Conservation (phyloP, 305 asterid genomes). For the Fraxinus xanthoxyloides region DNA sequence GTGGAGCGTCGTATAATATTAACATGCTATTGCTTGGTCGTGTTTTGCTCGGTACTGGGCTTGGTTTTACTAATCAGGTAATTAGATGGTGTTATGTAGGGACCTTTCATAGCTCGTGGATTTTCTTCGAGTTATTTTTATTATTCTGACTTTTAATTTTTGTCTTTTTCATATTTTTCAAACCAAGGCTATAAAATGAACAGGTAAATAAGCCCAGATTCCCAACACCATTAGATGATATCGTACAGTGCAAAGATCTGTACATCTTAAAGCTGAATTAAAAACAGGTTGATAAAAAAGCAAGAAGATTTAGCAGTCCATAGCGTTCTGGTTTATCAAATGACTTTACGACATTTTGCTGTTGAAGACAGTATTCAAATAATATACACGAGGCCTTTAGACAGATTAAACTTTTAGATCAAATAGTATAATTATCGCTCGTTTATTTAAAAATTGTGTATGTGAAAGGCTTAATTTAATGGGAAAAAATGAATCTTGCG, state of each 20-base stretch:
- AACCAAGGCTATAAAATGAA: not conserved
- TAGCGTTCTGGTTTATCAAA: no score
- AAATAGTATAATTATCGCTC: not conserved
- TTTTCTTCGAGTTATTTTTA: not conserved
- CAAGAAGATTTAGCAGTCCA: no score
- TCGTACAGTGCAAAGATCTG: not conserved
- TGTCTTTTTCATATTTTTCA: not conserved
- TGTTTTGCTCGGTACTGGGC: conserved; percentile 61
- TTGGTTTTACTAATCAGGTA: conserved; percentile 84
- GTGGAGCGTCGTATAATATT: conserved; percentile 53
- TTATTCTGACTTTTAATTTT: not conserved
- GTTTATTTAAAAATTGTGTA: not conserved
- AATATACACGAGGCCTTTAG: not conserved
- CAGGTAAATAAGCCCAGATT: not conserved
- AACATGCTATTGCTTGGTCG: conserved; percentile 43
- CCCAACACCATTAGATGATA: not conserved
- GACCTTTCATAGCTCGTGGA: not conserved
- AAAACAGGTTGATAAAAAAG: no score
- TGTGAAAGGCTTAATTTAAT: not conserved
- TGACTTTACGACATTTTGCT: not conserved
- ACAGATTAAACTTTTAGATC: not conserved
- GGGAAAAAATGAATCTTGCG: not conserved
- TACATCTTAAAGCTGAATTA: no score
- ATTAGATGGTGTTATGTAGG: not conserved
- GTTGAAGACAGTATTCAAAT: not conserved